These are phyloP conservation scores for Cornus kousa DNA, from an alignment of 148 eudicot species.

Conservation along the genomic window DNA sequence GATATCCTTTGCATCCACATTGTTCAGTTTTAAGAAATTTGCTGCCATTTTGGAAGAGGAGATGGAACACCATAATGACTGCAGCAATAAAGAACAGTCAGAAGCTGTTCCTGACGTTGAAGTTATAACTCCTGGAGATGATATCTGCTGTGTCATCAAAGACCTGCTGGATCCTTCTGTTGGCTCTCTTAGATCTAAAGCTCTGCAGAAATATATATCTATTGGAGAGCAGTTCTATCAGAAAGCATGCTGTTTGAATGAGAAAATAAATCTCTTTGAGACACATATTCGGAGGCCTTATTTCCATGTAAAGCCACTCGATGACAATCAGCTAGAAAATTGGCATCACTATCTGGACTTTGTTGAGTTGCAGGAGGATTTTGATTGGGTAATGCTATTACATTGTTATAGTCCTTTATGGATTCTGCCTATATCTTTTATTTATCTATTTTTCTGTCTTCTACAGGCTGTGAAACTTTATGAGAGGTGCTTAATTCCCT, in stretches of 20 bases:
- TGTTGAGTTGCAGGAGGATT: constrained; percentile 73
- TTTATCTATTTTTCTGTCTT: constrained; percentile 15
- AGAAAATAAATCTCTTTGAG: constrained; percentile 61
- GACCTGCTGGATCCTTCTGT: constrained; percentile 60
- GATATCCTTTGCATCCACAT: background rate
- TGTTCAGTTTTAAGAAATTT: constrained; percentile 78
- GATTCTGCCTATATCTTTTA: constrained; percentile 5
- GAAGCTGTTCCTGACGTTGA: constrained; percentile 32
- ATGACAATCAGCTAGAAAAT: constrained; percentile 62
- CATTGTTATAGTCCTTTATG: constrained; percentile 11
- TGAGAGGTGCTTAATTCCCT: constrained; percentile 87
- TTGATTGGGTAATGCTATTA: constrained; percentile 70
- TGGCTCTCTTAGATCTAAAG: constrained; percentile 39
- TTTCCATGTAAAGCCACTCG: constrained; percentile 69
- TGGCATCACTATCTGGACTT: constrained; percentile 87
- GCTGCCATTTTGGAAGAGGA: constrained; percentile 67
- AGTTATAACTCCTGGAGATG: constrained; percentile 30
- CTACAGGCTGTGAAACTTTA: constrained; percentile 77
- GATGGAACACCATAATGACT: constrained; percentile 31
- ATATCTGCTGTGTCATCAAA: constrained; percentile 45
- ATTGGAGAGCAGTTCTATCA: constrained; percentile 57
- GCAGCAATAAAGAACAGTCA: constrained; percentile 30
- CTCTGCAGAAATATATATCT: constrained; percentile 53
- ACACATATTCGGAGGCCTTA: constrained; percentile 51
- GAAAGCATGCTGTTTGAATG: constrained; percentile 55